Evolutionary conservation across 2,329 filamentous ascomycete species (phyloP), one percentile per base, ranked within the genome.

Genomic region (Atkinsonella hypoxylon): DNA sequence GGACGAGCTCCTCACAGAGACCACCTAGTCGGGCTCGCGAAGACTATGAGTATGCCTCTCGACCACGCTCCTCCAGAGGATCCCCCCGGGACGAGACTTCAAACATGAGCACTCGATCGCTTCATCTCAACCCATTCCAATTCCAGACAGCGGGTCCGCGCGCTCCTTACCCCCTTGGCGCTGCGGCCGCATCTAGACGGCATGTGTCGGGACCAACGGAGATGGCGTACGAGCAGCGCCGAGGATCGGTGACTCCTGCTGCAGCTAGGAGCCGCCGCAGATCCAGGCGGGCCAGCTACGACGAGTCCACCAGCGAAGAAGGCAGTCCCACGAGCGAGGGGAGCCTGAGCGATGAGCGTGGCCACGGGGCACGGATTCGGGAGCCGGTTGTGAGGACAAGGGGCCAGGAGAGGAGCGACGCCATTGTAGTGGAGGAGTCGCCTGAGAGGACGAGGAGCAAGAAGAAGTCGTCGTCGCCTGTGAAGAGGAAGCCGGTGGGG

Each of bases 121-220:
- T 55, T 4, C 51, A 22, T 30, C 26, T 65, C 13, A 72, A 80
- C 52, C 76, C 77, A 4, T 79, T 80, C 53, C 69, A 71, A 54
- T 80, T 73, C 59, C 75, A 78, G 63, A 74, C 71, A 4, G 66
- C 64, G 20, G 73, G 70, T 12, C 60, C 73, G 36, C 70, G 68
- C 32, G 62, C 62, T 49, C 57, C 69, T 13, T 62, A 66, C 48
- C 59, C 64, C 31, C 54, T 61, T 48, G 61, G 60, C 48, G 62
- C 65, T 55, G 57, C 62, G 45, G 61, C 60, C 45, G 55, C 62
- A 13, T 61, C 67, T 44, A 67, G 67, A 56, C 66, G 69, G 48
- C 64, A 67, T 47, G 58, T 61, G 15, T 65, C 67, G 15, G 68
- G 67, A n/a, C 59, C 65, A 34, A 53, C 61, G 1, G 66, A 67